Evolutionary conservation across 2,329 filamentous ascomycete species (phyloP), one percentile per base, ranked within the genome.

Genomic region (Colletotrichum echinochloae): DNA sequence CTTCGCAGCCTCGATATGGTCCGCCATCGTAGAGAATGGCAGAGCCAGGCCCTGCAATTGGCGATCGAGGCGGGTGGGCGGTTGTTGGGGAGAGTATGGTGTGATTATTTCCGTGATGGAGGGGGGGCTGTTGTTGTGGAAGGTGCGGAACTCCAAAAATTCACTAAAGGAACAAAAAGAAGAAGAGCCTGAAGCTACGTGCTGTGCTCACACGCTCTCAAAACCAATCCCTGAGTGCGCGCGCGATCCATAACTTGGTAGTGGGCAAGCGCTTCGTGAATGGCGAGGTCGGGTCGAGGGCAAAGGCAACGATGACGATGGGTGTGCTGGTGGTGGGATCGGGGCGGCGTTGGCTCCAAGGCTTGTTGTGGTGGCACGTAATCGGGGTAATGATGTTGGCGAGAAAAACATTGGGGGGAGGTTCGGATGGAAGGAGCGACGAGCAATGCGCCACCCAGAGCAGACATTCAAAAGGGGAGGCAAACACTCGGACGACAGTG

Each of bases 191-290:
- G 68, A 67, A 74, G 74, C 78, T 76, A 78, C 55, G 73, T 74
- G 67, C 73, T 74, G 67, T 69, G 74, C 74, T 79, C 78, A 79
- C 74, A 76, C 74, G 71, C 74, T 76, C 70, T 75, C 73, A 66
- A 74, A 65, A 71, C 67, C 70, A 67, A 73, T 66, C 66, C 70
- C 73, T 59, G 66, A 66, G 70, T 72, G 68, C 73, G 76, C 75
- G 71, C 73, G 67, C 74, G 74, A 76, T 80, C 78, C 78, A 80
- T 79, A 78, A 78, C 78, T 78, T 73, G 60, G 66, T 37, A 55
- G 54, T 41, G 26, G 49, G 52, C 57, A 57, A 37, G 54, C 52
- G 46, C 49, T 72, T 48, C 41, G 69, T 60, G 35, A 66, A 52
- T 28, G 46, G 16, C 39, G 28, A 30, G 37, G 52, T 23, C 39